Conservation (phyloP, 176 grass and related monocot species). For the Stipa capillata region DNA sequence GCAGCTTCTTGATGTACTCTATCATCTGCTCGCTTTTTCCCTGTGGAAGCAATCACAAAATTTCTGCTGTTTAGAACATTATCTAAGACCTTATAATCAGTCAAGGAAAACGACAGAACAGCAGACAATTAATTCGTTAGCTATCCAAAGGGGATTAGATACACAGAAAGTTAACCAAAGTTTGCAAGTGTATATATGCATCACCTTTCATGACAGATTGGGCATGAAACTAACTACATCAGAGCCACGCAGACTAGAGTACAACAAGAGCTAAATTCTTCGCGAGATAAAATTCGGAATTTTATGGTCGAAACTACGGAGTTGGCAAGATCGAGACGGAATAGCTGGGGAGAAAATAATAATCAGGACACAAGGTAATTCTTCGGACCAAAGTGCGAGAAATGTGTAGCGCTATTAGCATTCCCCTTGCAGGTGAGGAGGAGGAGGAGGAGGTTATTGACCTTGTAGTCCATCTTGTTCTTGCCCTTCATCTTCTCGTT, state of each 20-base stretch:
- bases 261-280: neutral
- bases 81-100: neutral
- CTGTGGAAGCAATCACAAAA: neutral
- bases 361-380: neutral
- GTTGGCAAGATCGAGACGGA: neutral
- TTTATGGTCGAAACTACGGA: too few species aligned
- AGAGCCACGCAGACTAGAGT: neutral
- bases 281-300: neutral
- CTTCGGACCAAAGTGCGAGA: too few species aligned
- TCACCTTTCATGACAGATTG: neutral
- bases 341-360: neutral
- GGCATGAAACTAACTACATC: neutral
- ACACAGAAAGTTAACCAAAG: neutral
- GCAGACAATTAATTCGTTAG: neutral
- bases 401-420: neutral
- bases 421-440: too few species aligned
- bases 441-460: too few species aligned
- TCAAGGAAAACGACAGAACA: neutral
- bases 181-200: neutral
- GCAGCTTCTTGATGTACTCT: constrained; percentile 73
- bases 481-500: constrained; percentile 83
- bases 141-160: neutral
- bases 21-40: constrained; percentile 73
- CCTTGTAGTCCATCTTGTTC: constrained; percentile 76
- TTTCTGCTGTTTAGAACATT: neutral